These are phyloP conservation scores for Agaricus bisporus DNA, from an alignment of 768 basidiomycete genomes.

Conservation along the genomic window DNA sequence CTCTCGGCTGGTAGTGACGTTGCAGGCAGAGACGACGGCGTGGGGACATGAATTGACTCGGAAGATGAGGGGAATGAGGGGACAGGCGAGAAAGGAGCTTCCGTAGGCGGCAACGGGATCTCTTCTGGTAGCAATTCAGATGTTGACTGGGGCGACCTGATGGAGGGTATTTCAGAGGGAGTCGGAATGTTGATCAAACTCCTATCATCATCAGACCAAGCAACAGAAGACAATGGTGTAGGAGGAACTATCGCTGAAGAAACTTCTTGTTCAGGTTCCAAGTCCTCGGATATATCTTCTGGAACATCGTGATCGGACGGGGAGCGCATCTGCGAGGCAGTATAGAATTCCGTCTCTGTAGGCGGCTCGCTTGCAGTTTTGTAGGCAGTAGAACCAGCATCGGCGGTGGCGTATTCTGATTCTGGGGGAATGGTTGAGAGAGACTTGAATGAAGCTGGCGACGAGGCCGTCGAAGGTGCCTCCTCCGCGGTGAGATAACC, in stretches of 20 bases:
- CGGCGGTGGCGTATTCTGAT: constrained; percentile 41
- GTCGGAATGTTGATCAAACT: constrained; percentile 21
- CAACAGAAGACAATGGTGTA: constrained; percentile 2
- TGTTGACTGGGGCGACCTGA: constrained; percentile 22
- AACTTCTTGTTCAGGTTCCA: background rate
- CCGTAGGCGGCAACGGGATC: constrained; percentile 19
- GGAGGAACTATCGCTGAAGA: background rate
- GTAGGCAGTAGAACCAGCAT: constrained; percentile 22
- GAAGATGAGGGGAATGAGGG: constrained; percentile 21
- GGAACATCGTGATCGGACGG: background rate
- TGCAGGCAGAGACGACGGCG: constrained; percentile 27
- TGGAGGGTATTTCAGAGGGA: constrained; percentile 19
- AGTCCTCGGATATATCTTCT: constrained; percentile 23
- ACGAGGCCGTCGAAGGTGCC: constrained; percentile 25
- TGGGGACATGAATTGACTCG: constrained; percentile 31
- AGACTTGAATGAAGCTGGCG: constrained; percentile 25
- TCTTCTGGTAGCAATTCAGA: constrained; percentile 23
- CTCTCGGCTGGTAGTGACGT: constrained; percentile 12
- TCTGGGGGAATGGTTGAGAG: constrained; percentile 24
- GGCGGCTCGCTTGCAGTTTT: constrained; percentile 27
- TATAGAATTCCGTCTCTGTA: constrained; percentile 39
- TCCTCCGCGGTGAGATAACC: constrained; percentile 39
- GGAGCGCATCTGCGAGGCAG: constrained; percentile 29
- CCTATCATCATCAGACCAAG: constrained; percentile 4
- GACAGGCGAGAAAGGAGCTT: constrained; percentile 11